Percentiles rank a stretch among this genome's conserved stretches.
phyloP scores from a whole-genome alignment of 768 basidiomycete genomes.

The Suillus subaureus region DNA sequence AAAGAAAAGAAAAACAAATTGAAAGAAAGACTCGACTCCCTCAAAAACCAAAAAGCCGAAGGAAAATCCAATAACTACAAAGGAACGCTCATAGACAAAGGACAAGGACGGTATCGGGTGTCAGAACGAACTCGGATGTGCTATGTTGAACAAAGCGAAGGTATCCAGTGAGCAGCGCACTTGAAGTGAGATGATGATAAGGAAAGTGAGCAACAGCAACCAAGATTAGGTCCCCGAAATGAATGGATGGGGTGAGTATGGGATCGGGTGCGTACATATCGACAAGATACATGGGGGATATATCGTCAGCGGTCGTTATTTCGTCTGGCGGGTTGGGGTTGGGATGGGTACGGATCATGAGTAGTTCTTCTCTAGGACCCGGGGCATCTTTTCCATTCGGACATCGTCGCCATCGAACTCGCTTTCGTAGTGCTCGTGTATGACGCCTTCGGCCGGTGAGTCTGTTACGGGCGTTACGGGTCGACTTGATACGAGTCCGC shows the following conservation, averaged over 20 bases:
- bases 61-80: neutral
- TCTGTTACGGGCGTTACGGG: constrained; percentile 66
- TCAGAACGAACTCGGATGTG: neutral
- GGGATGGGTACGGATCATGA: constrained; percentile 34
- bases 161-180: neutral
- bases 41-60: neutral
- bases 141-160: neutral
- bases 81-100: neutral
- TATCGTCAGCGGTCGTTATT: constrained; percentile 1
- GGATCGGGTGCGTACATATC: constrained; percentile 3
- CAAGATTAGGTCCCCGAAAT: constrained; percentile 2
- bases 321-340: neutral
- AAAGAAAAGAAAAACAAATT: neutral
- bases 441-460: constrained; percentile 45
- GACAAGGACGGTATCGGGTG: neutral
- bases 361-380: constrained; percentile 48
- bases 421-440: constrained; percentile 44
- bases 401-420: constrained; percentile 44
- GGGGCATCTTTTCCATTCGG: constrained; percentile 43
- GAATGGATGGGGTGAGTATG: neutral
- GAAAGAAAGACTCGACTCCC: neutral
- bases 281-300: constrained; percentile 5
- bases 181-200: constrained; percentile 4
- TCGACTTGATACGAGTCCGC: constrained; percentile 68
- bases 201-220: neutral